Percentiles rank a stretch among this genome's conserved stretches.
These are phyloP conservation scores for Yamadazyma triangularis DNA, from an alignment of 1,139 yeast genomes.

Conservation along the genomic window DNA sequence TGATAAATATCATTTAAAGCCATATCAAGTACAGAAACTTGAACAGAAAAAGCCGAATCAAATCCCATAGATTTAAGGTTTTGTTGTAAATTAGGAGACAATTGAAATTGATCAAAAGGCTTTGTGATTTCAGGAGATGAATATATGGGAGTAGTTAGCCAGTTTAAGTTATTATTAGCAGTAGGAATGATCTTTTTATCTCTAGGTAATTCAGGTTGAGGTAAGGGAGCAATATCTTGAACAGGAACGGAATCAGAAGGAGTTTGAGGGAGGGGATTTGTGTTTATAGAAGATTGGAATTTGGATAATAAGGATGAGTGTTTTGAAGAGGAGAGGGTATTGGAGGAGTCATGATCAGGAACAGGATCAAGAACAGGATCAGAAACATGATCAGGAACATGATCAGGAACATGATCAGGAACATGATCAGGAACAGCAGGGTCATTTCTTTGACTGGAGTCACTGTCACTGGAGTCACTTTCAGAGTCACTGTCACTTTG, in stretches of 20 bases:
- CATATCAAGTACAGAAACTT: slow-evolving; percentile 58
- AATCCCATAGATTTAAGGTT: slow-evolving; percentile 48
- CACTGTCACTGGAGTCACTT: too few species aligned
- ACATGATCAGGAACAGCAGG: too few species aligned
- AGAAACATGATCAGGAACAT: too few species aligned
- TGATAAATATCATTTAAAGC: slow-evolving; percentile 47
- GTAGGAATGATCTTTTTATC: slow-evolving; percentile 41
- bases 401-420: too few species aligned
- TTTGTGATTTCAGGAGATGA: slow-evolving; percentile 40
- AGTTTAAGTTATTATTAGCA: slow-evolving; percentile 44
- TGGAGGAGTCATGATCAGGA: too few species aligned
- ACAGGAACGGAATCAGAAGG: too few species aligned
- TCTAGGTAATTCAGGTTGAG: slow-evolving; percentile 69
- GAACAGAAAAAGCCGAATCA: slow-evolving; percentile 71
- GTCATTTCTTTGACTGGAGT: too few species aligned
- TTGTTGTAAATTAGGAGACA: slow-evolving; percentile 35
- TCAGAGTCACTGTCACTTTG: slow-evolving; percentile 12
- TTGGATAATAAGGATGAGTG: slow-evolving; percentile 27
- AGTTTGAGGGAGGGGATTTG: too few species aligned
- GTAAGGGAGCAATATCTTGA: slow-evolving; percentile 70
- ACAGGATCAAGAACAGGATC: too few species aligned
- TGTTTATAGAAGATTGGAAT: slow-evolving; percentile 17
- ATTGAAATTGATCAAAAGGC: slow-evolving; percentile 39
- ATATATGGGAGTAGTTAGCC: slow-evolving; percentile 66
- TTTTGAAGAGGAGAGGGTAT: too few species aligned